Conservation (phyloP, 768 basidiomycete species). For the Pulveroboletus ravenelii region DNA sequence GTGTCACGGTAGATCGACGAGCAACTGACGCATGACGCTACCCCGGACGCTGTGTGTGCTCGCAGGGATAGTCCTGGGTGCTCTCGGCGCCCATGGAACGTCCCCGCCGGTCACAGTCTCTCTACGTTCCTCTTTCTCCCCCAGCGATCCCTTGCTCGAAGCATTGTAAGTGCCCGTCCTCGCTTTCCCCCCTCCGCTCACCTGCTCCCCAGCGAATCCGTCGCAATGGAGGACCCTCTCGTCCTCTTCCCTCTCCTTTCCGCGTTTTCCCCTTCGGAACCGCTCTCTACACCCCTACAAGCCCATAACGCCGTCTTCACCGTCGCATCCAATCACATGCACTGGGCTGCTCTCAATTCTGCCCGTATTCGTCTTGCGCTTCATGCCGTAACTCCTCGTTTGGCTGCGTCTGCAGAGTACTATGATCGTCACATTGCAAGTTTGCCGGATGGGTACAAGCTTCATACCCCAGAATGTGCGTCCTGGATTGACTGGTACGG, state of each 20-base stretch:
- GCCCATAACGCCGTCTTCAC: conserved; percentile 39
- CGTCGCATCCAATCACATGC: conserved; percentile 41
- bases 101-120: conserved; percentile 30
- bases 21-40: background rate
- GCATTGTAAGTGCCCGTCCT: conserved; percentile 24
- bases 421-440: conserved; percentile 43
- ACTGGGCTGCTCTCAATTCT: conserved; percentile 45
- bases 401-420: conserved; percentile 80
- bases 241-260: conserved; percentile 72
- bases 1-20: no score
- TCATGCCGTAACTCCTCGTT: conserved; percentile 72
- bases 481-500: conserved; percentile 90
- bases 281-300: conserved; percentile 40
- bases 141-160: conserved; percentile 27
- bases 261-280: conserved; percentile 50
- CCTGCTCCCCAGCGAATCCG: conserved; percentile 62
- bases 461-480: conserved; percentile 38
- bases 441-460: conserved; percentile 25
- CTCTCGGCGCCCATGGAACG: conserved; percentile 14
- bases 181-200: conserved; percentile 1
- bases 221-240: conserved; percentile 64
- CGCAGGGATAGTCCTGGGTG: conserved; percentile 13
- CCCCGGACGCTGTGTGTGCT: conserved; percentile 15
- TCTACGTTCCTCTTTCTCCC: conserved; percentile 26
- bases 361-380: conserved; percentile 73